A percentile compares a stretch with the other conserved stretches of the same genome.
phyloP scores from a whole-genome alignment of 2,329 filamentous ascomycete genomes.

The Aspergillus bombycis region DNA sequence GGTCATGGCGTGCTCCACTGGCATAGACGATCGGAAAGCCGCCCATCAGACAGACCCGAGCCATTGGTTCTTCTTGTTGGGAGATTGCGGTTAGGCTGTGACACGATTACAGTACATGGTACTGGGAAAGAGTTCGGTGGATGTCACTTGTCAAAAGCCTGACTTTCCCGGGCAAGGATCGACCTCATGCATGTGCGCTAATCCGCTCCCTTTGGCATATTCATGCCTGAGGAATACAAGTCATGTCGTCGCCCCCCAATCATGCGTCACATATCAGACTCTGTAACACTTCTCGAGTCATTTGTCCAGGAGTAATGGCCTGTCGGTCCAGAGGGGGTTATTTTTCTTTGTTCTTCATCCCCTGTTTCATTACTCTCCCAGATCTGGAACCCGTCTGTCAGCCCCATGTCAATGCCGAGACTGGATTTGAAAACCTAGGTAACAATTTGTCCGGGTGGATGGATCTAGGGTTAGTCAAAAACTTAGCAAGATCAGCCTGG shows the following conservation, averaged over 20 bases:
- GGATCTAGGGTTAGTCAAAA: conserved; percentile 5
- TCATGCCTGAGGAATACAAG: neutral
- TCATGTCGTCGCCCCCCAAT: neutral
- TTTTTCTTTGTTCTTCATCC: neutral
- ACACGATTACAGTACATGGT: conserved; percentile 1
- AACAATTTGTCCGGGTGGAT: neutral
- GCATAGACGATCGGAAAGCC: conserved; percentile 21
- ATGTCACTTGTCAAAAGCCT: conserved; percentile 1
- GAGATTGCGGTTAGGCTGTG: neutral
- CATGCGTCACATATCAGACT: neutral
- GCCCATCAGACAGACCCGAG: conserved; percentile 16
- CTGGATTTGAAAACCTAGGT: neutral
- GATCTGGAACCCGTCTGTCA: conserved; percentile 1
- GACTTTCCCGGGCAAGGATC: conserved; percentile 1
- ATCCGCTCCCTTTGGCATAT: neutral
- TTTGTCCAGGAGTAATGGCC: neutral
- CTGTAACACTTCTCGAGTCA: neutral
- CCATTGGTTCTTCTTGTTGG: conserved; percentile 18
- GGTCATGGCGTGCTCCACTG: conserved; percentile 15
- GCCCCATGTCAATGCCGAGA: neutral
- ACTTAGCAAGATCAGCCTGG: neutral
- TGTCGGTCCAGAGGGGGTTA: neutral
- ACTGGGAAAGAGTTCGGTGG: conserved; percentile 1
- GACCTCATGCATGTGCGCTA: neutral
- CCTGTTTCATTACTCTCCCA: neutral